Base-by-base conservation (phyloP, 2,329 filamentous ascomycete genomes). In the Catunica adiposa region DNA sequence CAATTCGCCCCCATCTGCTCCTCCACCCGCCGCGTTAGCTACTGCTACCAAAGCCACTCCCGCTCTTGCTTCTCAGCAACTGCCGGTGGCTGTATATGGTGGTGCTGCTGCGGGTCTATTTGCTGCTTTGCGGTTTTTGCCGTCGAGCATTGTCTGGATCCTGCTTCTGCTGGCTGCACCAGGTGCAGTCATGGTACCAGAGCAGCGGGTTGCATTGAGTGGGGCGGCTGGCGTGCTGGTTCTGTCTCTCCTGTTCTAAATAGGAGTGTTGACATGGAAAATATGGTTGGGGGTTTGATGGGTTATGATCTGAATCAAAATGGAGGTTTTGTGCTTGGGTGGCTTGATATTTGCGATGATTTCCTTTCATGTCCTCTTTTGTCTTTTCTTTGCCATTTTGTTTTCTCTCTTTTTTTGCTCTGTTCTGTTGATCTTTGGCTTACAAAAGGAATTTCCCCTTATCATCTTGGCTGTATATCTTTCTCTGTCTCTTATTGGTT, bases 211-310 rank as follows among this genome's bases (percentile, higher is more conserved):
- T 5, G 29, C 38, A 7, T 20, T 58, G 11, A 50, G 23, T 29
- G 50, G 34, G n/a, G 50, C 42, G 11, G 20, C 54, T 25, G 53
- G 17, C 15, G 17, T 53, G 23, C 38, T 56, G 48, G 23, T 51
- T 11, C 5, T 53, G 53, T 50, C 53, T 50, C 51, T 58, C 20
- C 26, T 58, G 42, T 29, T 56, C 44, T 48, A 46, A 34, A 26
- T 48, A n/a, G 44, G 20, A 14, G 17, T 29, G 48, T 50, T n/a
- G 40, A 44, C 40, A n/a, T 44, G 29, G 29, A 54, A 38, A 40
- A 40, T 20, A 25, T 55, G 15, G 17, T 26, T 17, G 25, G 15
- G 22, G 38, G n/a, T 7, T 44, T 53, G 11, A 51, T 54, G 55
- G 17, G 29, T 34, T 34, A 34, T 11, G 29, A 34, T 34, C 29